Conservation (phyloP, 805 yeast species). For the Wickerhamiella slavikovae region DNA sequence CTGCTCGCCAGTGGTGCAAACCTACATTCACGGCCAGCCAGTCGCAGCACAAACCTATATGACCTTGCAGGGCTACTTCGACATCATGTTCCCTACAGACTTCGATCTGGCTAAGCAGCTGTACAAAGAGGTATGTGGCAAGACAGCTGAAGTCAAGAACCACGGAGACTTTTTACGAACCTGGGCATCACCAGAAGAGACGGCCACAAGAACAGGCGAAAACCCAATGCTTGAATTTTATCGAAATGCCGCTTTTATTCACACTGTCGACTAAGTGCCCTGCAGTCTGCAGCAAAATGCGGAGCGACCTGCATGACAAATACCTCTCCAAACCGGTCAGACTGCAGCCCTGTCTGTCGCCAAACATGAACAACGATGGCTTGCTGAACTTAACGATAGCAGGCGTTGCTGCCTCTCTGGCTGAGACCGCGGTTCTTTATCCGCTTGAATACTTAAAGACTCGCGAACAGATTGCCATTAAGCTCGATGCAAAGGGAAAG, state of each 20-base stretch:
- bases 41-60: slow-evolving; percentile 51
- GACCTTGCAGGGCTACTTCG: slow-evolving; percentile 74
- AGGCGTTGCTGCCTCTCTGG: slow-evolving; percentile 19
- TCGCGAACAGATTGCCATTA: slow-evolving; percentile 17
- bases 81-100: slow-evolving; percentile 73
- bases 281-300: not conserved
- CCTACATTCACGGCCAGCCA: slow-evolving; percentile 45
- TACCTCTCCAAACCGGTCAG: too few relatives aligned
- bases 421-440: slow-evolving; percentile 20
- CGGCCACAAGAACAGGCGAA: slow-evolving; percentile 58
- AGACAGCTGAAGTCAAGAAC: slow-evolving; percentile 28
- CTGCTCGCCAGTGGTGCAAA: slow-evolving; percentile 63
- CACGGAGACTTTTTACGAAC: slow-evolving; percentile 48
- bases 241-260: slow-evolving; percentile 52
- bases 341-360: too few relatives aligned
- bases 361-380: not conserved
- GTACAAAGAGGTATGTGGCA: slow-evolving; percentile 45
- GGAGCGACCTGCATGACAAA: too few relatives aligned
- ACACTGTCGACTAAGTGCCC: slow-evolving; percentile 6
- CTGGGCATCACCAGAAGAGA: slow-evolving; percentile 49
- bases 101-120: slow-evolving; percentile 40
- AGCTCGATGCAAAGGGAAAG: slow-evolving; percentile 3
- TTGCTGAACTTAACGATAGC: slow-evolving; percentile 19
- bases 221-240: slow-evolving; percentile 69
- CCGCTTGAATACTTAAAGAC: slow-evolving; percentile 23